Evolutionary conservation across 1,139 yeast species (phyloP).

Genomic region (Candida glucosophila): DNA sequence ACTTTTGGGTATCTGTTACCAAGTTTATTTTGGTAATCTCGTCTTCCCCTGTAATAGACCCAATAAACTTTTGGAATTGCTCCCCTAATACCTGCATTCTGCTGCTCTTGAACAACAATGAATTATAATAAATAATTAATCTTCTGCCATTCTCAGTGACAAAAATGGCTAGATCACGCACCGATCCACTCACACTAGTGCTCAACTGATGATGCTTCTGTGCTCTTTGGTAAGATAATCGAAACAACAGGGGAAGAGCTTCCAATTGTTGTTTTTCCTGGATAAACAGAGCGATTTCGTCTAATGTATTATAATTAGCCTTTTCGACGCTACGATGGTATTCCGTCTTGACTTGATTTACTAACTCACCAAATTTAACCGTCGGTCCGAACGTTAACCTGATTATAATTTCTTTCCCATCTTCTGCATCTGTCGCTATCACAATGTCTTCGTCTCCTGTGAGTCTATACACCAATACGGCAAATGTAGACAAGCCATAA

Average conservation of each 20-base stretch:
- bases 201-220: constrained; percentile 33
- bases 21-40: constrained; percentile 57
- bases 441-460: constrained; percentile 94
- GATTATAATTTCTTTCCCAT: constrained; percentile 43
- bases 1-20: constrained; percentile 53
- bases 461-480: constrained; percentile 64
- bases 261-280: constrained; percentile 43
- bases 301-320: constrained; percentile 39
- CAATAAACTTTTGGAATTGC: constrained; percentile 54
- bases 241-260: constrained; percentile 54
- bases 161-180: constrained; percentile 58
- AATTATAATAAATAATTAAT: constrained; percentile 55
- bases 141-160: constrained; percentile 18
- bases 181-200: constrained; percentile 43
- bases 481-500: constrained; percentile 59
- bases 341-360: constrained; percentile 33
- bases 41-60: constrained; percentile 15
- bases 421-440: constrained; percentile 55
- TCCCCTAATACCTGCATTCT: constrained; percentile 65
- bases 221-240: constrained; percentile 54
- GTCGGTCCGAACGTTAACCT: constrained; percentile 52
- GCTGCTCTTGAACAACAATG: constrained; percentile 61
- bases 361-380: constrained; percentile 45
- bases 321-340: constrained; percentile 29
- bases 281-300: constrained; percentile 47